A percentile compares a stretch with the other conserved stretches of the same genome.
Conservation (phyloP, 352 stramenopile genomes). For the Phytophthora foliorum region DNA sequence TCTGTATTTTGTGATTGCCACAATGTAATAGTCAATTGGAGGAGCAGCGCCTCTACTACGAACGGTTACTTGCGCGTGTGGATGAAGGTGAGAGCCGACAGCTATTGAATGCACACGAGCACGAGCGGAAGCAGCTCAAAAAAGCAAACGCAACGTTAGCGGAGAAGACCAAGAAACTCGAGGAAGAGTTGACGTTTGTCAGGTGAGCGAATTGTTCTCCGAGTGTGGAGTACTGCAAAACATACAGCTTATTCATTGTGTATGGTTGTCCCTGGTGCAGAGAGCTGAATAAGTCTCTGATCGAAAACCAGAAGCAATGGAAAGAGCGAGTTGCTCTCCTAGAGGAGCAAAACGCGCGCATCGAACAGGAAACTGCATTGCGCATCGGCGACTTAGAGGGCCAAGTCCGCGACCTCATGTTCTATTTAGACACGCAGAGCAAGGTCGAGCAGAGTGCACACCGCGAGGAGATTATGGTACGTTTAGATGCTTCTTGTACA, state of each 20-base stretch:
- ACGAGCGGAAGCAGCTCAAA: slow-evolving; percentile 87
- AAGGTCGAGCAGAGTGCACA: slow-evolving; percentile 86
- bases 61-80: slow-evolving; percentile 74
- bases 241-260: background rate
- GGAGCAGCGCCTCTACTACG: slow-evolving; percentile 95
- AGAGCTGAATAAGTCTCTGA: slow-evolving; percentile 89
- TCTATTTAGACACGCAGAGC: slow-evolving; percentile 91
- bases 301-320: slow-evolving; percentile 91
- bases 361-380: slow-evolving; percentile 66
- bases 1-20: slow-evolving; percentile 2
- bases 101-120: slow-evolving; percentile 63
- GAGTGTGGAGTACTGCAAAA: background rate
- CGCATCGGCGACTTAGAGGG: slow-evolving; percentile 82
- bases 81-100: slow-evolving; percentile 70
- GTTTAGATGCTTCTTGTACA: slow-evolving; percentile 3
- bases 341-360: slow-evolving; percentile 72
- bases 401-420: slow-evolving; percentile 92
- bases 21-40: slow-evolving; percentile 89
- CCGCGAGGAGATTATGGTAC: slow-evolving; percentile 84
- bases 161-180: slow-evolving; percentile 81
- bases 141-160: slow-evolving; percentile 71
- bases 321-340: slow-evolving; percentile 79
- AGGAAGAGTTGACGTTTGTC: slow-evolving; percentile 87
- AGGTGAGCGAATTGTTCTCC: slow-evolving; percentile 41
- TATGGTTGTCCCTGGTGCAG: slow-evolving; percentile 30